Percentiles rank a stretch among this genome's conserved stretches.
These are phyloP conservation scores for Paracamarosporium sp. DNA, from an alignment of 2,329 filamentous ascomycete genomes.

Conservation along the genomic window DNA sequence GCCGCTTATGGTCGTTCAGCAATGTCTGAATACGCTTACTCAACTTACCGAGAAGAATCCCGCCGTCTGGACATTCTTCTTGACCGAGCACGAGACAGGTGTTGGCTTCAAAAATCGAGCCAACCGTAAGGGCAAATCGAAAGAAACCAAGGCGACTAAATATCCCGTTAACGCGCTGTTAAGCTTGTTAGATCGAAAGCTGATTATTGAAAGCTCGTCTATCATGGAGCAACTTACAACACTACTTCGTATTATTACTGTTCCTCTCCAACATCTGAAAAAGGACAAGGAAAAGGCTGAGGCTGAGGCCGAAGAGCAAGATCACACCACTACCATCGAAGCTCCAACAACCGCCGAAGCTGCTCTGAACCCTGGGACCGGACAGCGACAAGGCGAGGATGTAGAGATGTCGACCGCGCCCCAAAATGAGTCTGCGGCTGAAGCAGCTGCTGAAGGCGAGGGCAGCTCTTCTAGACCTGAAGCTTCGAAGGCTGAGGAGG, in stretches of 20 bases:
- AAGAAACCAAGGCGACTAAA: conserved; percentile 82
- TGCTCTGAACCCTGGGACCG: conserved; percentile 11
- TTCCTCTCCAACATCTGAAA: conserved; percentile 83
- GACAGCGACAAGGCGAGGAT: conserved; percentile 25
- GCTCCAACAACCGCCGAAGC: conserved; percentile 28
- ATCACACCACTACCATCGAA: conserved; percentile 27
- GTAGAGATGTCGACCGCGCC: conserved; percentile 43
- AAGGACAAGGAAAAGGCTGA: conserved; percentile 70
- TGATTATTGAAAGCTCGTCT: conserved; percentile 95
- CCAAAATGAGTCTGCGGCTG: conserved; percentile 29
- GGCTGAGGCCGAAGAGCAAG: conserved; percentile 53
- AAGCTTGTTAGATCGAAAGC: conserved; percentile 84
- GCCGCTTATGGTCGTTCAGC: conserved; percentile 92
- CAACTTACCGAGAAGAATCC: conserved; percentile 84
- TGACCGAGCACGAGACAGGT: conserved; percentile 88
- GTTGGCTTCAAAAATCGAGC: conserved; percentile 77
- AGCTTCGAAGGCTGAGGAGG: conserved; percentile 53
- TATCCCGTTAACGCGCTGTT: conserved; percentile 93
- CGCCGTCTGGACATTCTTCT: conserved; percentile 88
- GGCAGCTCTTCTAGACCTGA: conserved; percentile 36
- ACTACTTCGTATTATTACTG: conserved; percentile 85
- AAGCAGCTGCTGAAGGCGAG: conserved; percentile 21
- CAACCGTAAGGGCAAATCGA: conserved; percentile 85
- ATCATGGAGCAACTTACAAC: conserved; percentile 95
- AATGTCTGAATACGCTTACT: conserved; percentile 85